A percentile compares a stretch with the other conserved stretches of the same genome.
Conservation (phyloP, 805 yeast genomes). For the Ascoidea tarda region DNA sequence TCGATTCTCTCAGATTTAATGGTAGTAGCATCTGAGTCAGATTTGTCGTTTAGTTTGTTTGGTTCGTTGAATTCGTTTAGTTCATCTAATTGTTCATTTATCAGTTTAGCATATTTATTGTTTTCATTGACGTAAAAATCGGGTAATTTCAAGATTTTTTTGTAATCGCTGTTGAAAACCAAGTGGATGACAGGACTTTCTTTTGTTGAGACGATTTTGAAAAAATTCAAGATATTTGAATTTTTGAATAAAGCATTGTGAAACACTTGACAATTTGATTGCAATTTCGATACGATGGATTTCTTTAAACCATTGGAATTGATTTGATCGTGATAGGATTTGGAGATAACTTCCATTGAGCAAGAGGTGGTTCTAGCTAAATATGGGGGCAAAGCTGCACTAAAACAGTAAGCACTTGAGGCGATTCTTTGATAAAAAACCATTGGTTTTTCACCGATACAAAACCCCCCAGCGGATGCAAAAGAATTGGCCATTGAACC, state of each 20-base stretch:
- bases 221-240: constrained; percentile 19
- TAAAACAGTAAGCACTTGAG: constrained; percentile 80
- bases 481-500: constrained; percentile 77
- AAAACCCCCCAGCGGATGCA: constrained; percentile 87
- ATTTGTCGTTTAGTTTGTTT: neutral
- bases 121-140: constrained; percentile 16
- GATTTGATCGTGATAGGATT: constrained; percentile 15
- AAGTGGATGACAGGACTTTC: constrained; percentile 62
- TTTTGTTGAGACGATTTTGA: constrained; percentile 40
- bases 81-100: constrained; percentile 11
- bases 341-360: constrained; percentile 31
- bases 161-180: constrained; percentile 32
- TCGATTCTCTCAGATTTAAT: constrained; percentile 5
- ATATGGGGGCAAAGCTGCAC: constrained; percentile 91
- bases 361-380: constrained; percentile 54
- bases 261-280: constrained; percentile 24
- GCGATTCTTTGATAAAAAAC: constrained; percentile 86
- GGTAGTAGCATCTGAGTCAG: neutral
- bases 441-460: constrained; percentile 76
- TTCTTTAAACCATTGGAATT: constrained; percentile 21
- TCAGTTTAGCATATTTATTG: constrained; percentile 20
- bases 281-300: constrained; percentile 20
- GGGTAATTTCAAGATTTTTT: constrained; percentile 33
- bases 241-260: constrained; percentile 27
- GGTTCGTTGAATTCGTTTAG: neutral